phyloP scores from a whole-genome alignment of 148 eudicot species.

The Rhododendron mucronatum region DNA sequence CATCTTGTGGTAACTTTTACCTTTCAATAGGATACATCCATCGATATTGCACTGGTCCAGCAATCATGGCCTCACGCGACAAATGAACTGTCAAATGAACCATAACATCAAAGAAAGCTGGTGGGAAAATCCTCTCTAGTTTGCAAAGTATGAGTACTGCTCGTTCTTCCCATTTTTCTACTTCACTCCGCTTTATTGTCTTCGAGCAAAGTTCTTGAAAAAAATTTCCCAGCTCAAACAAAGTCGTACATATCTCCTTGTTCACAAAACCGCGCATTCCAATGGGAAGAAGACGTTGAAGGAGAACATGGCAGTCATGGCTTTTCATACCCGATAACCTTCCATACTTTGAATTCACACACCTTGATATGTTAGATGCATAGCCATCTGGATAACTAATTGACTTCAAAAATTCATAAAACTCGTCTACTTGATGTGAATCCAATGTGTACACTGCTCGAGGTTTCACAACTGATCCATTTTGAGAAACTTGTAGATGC shows the following conservation, averaged over 20 bases:
- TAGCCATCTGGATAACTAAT: neutral
- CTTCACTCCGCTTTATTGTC: neutral
- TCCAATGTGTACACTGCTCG: neutral
- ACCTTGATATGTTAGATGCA: neutral
- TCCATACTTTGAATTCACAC: neutral
- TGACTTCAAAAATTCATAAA: neutral
- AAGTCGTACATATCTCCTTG: neutral
- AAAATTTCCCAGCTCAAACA: neutral
- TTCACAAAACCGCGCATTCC: neutral
- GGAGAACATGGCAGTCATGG: neutral
- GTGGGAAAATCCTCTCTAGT: constrained; percentile 12
- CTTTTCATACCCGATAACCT: neutral
- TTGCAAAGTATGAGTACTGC: neutral
- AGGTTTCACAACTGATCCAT: neutral
- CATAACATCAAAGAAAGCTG: constrained; percentile 10
- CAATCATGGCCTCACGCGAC: constrained; percentile 11
- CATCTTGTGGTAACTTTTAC: neutral
- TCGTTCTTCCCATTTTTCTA: neutral
- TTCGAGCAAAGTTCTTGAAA: neutral
- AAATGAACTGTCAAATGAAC: constrained; percentile 10
- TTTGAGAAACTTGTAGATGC: neutral
- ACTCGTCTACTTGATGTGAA: neutral
- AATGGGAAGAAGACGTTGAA: neutral
- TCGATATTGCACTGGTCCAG: constrained; percentile 13
- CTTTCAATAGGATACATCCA: constrained; percentile 20